A percentile compares a stretch with the other conserved stretches of the same genome.
phyloP scores from a whole-genome alignment of 78 protist genomes.

The Dictyostelium discoideum region dicty_2.7 NC_007091.3:1982501-1983000 shows the following conservation, averaged over 20 bases:
- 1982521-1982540: slow-evolving; percentile 77
- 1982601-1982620: slow-evolving; percentile 42
- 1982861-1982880: slow-evolving; percentile 92
- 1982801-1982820: slow-evolving; percentile 69
- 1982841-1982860: slow-evolving; percentile 86
- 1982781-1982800: slow-evolving; percentile 59
- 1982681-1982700: slow-evolving; percentile 48
- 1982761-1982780: slow-evolving; percentile 69
- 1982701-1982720: slow-evolving; percentile 26
- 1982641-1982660: slow-evolving; percentile 7
- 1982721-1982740: slow-evolving; percentile 28
- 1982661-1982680: not conserved
- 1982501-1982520: slow-evolving; percentile 80
- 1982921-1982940: slow-evolving; percentile 86
- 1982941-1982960: slow-evolving; percentile 81
- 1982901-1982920: slow-evolving; percentile 95
- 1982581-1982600: slow-evolving; percentile 52
- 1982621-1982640: slow-evolving; percentile 29
- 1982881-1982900: slow-evolving; percentile 95
- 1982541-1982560: slow-evolving; percentile 49
- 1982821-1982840: slow-evolving; percentile 91
- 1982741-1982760: slow-evolving; percentile 84
- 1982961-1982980: slow-evolving; percentile 82
- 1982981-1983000: slow-evolving; percentile 93
- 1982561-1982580: slow-evolving; percentile 78